Evolutionary conservation across 2,329 filamentous ascomycete genomes (phyloP).

Genomic region (Colletotrichum karsti): DNA sequence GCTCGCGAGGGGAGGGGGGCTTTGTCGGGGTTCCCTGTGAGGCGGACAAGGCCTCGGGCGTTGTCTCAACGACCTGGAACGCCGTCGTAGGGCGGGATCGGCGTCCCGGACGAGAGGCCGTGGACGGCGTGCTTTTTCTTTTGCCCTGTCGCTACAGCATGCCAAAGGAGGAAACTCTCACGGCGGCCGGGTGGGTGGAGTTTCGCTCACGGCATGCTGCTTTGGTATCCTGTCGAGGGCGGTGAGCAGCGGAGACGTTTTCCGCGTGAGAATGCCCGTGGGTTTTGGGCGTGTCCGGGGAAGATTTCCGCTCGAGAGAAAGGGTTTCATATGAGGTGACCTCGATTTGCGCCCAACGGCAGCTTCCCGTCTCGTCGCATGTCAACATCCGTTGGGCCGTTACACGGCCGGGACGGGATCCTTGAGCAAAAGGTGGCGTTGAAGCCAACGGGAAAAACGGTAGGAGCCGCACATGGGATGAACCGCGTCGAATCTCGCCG

Average conservation of each 20-base stretch:
- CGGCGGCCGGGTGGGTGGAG: neutral
- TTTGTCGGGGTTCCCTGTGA: neutral
- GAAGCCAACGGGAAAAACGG: neutral
- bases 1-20: neutral
- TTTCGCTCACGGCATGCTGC: neutral
- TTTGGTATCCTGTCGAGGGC: neutral
- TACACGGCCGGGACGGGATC: neutral
- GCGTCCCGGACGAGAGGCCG: neutral
- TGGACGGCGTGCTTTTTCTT: neutral
- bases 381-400: neutral
- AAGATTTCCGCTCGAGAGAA: neutral
- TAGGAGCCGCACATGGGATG: neutral
- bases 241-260: neutral
- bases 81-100: constrained; percentile 9
- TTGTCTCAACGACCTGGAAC: constrained; percentile 1
- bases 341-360: neutral
- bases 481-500: neutral
- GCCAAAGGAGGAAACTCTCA: constrained; percentile 1
- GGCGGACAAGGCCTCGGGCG: neutral
- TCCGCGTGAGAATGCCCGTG: neutral
- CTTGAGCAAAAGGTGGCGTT: neutral
- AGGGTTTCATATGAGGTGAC: neutral
- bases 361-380: neutral
- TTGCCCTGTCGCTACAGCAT: neutral
- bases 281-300: neutral